phyloP scores from a whole-genome alignment of 495 filamentous ascomycete species.

The Penicillium riverlandense region DNA sequence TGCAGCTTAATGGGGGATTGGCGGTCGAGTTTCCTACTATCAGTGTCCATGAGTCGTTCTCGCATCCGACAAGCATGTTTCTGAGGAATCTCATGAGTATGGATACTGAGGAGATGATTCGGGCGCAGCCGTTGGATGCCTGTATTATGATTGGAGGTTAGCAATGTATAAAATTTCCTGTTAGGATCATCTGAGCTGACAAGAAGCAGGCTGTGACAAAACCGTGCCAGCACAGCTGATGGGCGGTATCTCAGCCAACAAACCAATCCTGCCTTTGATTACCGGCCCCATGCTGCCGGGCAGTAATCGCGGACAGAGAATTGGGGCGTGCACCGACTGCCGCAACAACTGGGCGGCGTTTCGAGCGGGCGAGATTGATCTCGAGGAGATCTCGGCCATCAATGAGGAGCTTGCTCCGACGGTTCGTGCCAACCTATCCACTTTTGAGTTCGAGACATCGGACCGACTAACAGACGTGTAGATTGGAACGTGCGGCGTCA shows the following conservation, averaged over 20 bases:
- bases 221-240: conserved; percentile 62
- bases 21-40: conserved; percentile 64
- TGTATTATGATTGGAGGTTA: conserved; percentile 58
- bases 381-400: conserved; percentile 58
- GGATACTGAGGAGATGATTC: conserved; percentile 68
- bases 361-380: conserved; percentile 51
- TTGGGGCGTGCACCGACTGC: conserved; percentile 64
- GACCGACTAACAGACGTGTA: conserved; percentile 9
- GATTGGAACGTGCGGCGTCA: conserved; percentile 62
- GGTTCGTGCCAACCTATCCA: conserved; percentile 23
- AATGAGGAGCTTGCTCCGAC: conserved; percentile 63
- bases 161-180: conserved; percentile 2
- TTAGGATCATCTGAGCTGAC: neutral
- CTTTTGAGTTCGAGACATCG: neutral
- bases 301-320: conserved; percentile 46
- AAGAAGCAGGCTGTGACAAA: conserved; percentile 52
- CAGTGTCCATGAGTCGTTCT: conserved; percentile 56
- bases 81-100: conserved; percentile 63
- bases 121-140: conserved; percentile 56
- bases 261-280: conserved; percentile 54
- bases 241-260: conserved; percentile 65
- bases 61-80: conserved; percentile 62
- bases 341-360: conserved; percentile 61
- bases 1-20: conserved; percentile 53
- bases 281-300: conserved; percentile 66